These are phyloP conservation scores for Phylloporus sp. DNA, from an alignment of 768 basidiomycete species.

Conservation along the genomic window DNA sequence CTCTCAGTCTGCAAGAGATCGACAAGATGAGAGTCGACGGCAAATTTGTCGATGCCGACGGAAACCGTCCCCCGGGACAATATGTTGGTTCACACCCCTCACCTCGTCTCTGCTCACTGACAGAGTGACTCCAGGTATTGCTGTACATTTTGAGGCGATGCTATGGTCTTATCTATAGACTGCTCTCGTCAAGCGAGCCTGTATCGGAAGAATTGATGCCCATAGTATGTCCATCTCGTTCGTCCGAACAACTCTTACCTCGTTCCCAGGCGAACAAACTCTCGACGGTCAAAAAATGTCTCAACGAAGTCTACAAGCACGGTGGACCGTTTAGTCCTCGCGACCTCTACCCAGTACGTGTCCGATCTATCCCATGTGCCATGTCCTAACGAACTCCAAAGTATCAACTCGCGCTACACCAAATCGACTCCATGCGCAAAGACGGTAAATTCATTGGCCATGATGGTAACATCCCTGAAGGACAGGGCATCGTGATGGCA, in stretches of 20 bases:
- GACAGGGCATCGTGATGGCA: constrained; percentile 94
- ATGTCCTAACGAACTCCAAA: constrained; percentile 26
- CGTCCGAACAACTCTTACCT: not conserved
- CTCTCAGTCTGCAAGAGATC: constrained; percentile 88
- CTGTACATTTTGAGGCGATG: constrained; percentile 91
- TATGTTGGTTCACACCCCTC: constrained; percentile 49
- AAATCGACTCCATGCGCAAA: constrained; percentile 88
- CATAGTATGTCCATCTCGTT: constrained; percentile 48
- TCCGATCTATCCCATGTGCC: not conserved
- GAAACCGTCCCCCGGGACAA: constrained; percentile 89
- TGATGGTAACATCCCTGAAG: constrained; percentile 89
- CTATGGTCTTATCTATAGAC: constrained; percentile 90
- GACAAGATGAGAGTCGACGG: constrained; percentile 97
- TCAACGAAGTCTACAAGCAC: constrained; percentile 93
- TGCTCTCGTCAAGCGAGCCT: constrained; percentile 93
- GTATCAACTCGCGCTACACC: constrained; percentile 93
- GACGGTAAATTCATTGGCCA: constrained; percentile 91
- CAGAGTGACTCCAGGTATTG: constrained; percentile 55
- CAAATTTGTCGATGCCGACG: constrained; percentile 93
- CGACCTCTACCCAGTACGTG: constrained; percentile 86
- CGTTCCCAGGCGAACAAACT: constrained; percentile 86
- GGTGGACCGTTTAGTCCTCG: constrained; percentile 90
- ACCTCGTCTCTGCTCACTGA: not conserved
- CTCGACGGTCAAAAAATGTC: constrained; percentile 92
- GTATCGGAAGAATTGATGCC: constrained; percentile 99